phyloP scores from a whole-genome alignment of 2,329 filamentous ascomycete genomes.

The Diaporthe citri region DNA sequence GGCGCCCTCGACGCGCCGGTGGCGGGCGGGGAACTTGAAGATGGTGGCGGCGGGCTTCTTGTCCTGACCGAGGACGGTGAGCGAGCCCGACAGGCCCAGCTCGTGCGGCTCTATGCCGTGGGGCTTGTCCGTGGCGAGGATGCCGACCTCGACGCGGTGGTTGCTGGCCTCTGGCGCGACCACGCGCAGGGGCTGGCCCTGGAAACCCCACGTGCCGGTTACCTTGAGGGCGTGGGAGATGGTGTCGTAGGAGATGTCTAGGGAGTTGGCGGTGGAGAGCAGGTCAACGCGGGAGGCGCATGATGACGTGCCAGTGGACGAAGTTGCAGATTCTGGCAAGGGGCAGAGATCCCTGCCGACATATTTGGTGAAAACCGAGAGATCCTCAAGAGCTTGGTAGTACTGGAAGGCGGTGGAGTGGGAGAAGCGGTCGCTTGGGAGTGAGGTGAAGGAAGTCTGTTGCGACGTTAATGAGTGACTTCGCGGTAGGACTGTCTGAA shows the following conservation, averaged over 20 bases:
- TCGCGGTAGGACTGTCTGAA: neutral
- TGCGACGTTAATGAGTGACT: constrained; percentile 18
- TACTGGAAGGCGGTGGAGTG: constrained; percentile 77
- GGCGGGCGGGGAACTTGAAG: constrained; percentile 87
- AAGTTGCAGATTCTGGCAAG: constrained; percentile 49
- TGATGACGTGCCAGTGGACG: constrained; percentile 38
- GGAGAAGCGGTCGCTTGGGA: constrained; percentile 68
- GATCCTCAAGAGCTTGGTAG: constrained; percentile 72
- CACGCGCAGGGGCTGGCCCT: constrained; percentile 55
- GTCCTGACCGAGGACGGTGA: constrained; percentile 84
- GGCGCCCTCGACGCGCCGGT: constrained; percentile 66
- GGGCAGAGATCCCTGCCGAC: constrained; percentile 66
- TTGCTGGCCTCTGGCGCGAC: constrained; percentile 49
- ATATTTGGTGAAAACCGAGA: constrained; percentile 67
- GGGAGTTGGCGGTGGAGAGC: constrained; percentile 66
- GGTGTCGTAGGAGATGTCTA: constrained; percentile 84
- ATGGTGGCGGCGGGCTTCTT: constrained; percentile 78
- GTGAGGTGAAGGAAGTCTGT: constrained; percentile 71
- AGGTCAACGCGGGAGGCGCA: constrained; percentile 64
- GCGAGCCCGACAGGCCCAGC: constrained; percentile 80
- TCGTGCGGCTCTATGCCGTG: constrained; percentile 75
- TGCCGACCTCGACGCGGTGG: constrained; percentile 82
- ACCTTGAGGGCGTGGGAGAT: constrained; percentile 75
- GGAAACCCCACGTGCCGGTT: constrained; percentile 73
- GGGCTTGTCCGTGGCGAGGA: constrained; percentile 76